Evolutionary conservation across 2,329 filamentous ascomycete genomes (phyloP), one percentile per base, ranked within the genome.

Genomic region (Scedosporium aurantiacum): DNA sequence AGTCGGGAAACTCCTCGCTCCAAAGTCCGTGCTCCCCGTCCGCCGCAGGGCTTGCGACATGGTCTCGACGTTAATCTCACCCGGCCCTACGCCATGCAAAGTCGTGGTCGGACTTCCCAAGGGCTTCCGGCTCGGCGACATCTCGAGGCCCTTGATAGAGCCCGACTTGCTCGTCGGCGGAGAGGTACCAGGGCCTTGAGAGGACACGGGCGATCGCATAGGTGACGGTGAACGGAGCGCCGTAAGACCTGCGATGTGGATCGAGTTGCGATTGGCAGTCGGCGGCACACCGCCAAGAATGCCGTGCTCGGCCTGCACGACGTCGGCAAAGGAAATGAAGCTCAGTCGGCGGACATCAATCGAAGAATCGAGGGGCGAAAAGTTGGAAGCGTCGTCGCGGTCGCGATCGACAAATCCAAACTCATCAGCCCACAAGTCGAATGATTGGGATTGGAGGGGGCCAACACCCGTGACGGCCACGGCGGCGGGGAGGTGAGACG

Each of bases 251-350:
- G 84, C 82, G 63, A 88, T 75, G 70, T 91, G 86, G 62, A 89
- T 79, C 61, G 86, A 87, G 63, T 93, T 89, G 65, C 87, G 79
- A 66, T 81, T 86, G 56, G 82, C 79, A 10, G 28, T 8, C 28
- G 28, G 28, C 43, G 74, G 71, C 60, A 78, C 76, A 40, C 78
- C 76, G 63, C 85, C 82, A 25, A 21, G 47, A 16, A 52, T 52
- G 32, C 83, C 84, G 68, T 93, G 89, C 71, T 94, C 90, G 40
- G 87, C 83, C 71, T 96, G 91, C 47, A 97, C 91, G 8, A 97
- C 91, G 69, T 97, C 93, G 64, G 93, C 92, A 73, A 97, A 97
- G 6, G 91, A 96, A 70, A 97, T 96, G 76, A 97, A 97, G 72
- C 89, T 94, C 64, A 97, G 76, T 23, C 93, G 85, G 55, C 90